These are phyloP conservation scores for Suillus tomentosus DNA, from an alignment of 768 basidiomycete genomes.

Conservation along the genomic window DNA sequence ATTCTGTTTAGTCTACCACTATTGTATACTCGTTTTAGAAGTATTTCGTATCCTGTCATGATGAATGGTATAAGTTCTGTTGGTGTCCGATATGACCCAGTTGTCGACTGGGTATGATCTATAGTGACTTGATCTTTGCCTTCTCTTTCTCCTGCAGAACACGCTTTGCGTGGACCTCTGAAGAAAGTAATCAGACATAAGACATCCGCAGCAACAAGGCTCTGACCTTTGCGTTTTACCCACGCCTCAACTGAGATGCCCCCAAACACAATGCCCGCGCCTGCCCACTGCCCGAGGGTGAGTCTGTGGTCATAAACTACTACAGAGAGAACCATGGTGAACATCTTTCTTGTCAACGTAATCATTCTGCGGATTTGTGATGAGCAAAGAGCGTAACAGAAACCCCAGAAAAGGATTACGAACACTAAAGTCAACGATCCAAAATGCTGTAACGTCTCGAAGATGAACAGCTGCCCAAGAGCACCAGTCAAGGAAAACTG, in stretches of 20 bases:
- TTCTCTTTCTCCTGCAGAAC: slow-evolving; percentile 84
- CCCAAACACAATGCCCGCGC: slow-evolving; percentile 91
- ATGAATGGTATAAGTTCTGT: slow-evolving; percentile 1
- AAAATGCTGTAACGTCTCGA: slow-evolving; percentile 91
- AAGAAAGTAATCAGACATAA: slow-evolving; percentile 16
- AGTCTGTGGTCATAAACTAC: slow-evolving; percentile 88
- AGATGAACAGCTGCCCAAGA: slow-evolving; percentile 96
- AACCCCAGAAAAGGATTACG: slow-evolving; percentile 28
- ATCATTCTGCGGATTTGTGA: slow-evolving; percentile 62
- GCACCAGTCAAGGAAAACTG: slow-evolving; percentile 91
- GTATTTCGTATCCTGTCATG: neutral
- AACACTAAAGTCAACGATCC: slow-evolving; percentile 89
- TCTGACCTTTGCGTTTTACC: slow-evolving; percentile 82
- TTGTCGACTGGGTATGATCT: slow-evolving; percentile 29
- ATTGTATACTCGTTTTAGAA: slow-evolving; percentile 9
- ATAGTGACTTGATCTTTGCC: slow-evolving; percentile 78
- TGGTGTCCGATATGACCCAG: neutral
- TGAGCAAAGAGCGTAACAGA: slow-evolving; percentile 13
- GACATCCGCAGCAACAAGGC: neutral
- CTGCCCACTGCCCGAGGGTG: slow-evolving; percentile 85
- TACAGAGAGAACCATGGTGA: slow-evolving; percentile 97
- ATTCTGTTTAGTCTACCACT: neutral
- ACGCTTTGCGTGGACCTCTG: slow-evolving; percentile 80
- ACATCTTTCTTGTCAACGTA: slow-evolving; percentile 94
- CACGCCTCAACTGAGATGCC: slow-evolving; percentile 94